phyloP scores from a whole-genome alignment of 2,329 filamentous ascomycete species.

The Exophiala oligosperma region DNA sequence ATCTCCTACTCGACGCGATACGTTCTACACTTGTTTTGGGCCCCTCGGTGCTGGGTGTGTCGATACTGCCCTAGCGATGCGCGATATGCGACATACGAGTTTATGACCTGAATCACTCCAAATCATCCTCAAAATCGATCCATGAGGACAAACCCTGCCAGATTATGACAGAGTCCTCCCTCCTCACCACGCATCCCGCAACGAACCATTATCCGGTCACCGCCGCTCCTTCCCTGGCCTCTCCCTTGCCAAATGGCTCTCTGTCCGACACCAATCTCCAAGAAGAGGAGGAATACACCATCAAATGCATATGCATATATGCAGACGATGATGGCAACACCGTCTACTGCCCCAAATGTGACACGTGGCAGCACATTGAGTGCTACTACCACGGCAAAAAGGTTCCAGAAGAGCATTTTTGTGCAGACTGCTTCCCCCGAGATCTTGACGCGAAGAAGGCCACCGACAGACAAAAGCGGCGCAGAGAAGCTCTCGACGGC shows the following conservation, averaged over 20 bases:
- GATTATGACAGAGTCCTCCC: slow-evolving; percentile 56
- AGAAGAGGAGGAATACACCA: slow-evolving; percentile 67
- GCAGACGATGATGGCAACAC: slow-evolving; percentile 96
- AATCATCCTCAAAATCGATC: slow-evolving; percentile 27
- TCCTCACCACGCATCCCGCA: slow-evolving; percentile 50
- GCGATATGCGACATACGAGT: slow-evolving; percentile 22
- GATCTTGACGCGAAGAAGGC: slow-evolving; percentile 72
- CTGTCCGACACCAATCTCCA: slow-evolving; percentile 42
- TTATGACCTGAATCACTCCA: slow-evolving; percentile 16
- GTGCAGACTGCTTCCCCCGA: slow-evolving; percentile 82
- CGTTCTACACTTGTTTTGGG: neutral
- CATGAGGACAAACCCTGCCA: slow-evolving; percentile 50
- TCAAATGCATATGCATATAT: slow-evolving; percentile 96
- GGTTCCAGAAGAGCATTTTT: slow-evolving; percentile 78
- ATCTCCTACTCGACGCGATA: slow-evolving; percentile 6
- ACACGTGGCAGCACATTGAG: slow-evolving; percentile 97
- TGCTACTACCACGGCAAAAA: slow-evolving; percentile 86
- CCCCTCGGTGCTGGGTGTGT: neutral
- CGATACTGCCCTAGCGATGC: slow-evolving; percentile 18
- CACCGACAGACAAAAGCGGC: slow-evolving; percentile 66
- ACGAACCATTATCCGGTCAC: slow-evolving; percentile 48
- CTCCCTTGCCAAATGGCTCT: slow-evolving; percentile 44
- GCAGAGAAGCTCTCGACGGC: slow-evolving; percentile 58
- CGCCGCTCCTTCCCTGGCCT: slow-evolving; percentile 38
- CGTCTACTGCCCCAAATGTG: slow-evolving; percentile 92